Percentiles rank a stretch among this genome's conserved stretches.
These are phyloP conservation scores for Grosmannia serpens DNA, from an alignment of 2,329 filamentous ascomycete genomes.

Conservation along the genomic window DNA sequence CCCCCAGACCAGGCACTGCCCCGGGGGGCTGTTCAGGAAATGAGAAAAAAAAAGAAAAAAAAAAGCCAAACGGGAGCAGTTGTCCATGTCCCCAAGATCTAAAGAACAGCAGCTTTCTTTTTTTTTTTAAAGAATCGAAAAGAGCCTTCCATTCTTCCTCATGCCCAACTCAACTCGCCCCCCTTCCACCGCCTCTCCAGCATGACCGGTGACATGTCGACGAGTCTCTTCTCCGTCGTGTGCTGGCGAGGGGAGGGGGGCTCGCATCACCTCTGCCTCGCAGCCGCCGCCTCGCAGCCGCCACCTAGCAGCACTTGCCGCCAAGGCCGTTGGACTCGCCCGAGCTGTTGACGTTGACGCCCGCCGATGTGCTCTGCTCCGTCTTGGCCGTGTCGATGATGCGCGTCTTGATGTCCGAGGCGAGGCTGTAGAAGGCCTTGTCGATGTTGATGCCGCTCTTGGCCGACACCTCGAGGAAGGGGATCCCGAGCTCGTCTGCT, in stretches of 20 bases:
- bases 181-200: neutral
- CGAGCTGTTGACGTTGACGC: constrained; percentile 58
- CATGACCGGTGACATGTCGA: too few species aligned
- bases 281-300: neutral
- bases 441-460: constrained; percentile 99
- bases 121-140: neutral
- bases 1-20: neutral
- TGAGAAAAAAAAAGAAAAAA: neutral
- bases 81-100: neutral
- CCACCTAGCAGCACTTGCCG: constrained; percentile 63
- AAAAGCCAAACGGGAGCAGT: neutral
- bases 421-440: constrained; percentile 93
- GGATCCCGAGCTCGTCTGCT: constrained; percentile 90
- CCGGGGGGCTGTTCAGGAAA: neutral
- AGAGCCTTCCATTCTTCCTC: neutral
- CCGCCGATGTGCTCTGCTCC: constrained; percentile 46
- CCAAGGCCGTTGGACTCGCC: constrained; percentile 38
- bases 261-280: too few species aligned
- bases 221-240: too few species aligned
- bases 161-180: neutral
- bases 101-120: neutral
- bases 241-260: too few species aligned
- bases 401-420: constrained; percentile 95
- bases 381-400: constrained; percentile 85
- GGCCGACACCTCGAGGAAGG: constrained; percentile 95